A percentile compares a stretch with the other conserved stretches of the same genome.
These are phyloP conservation scores for Cystoderma amianthinum DNA, from an alignment of 768 basidiomycete genomes.

Conservation along the genomic window DNA sequence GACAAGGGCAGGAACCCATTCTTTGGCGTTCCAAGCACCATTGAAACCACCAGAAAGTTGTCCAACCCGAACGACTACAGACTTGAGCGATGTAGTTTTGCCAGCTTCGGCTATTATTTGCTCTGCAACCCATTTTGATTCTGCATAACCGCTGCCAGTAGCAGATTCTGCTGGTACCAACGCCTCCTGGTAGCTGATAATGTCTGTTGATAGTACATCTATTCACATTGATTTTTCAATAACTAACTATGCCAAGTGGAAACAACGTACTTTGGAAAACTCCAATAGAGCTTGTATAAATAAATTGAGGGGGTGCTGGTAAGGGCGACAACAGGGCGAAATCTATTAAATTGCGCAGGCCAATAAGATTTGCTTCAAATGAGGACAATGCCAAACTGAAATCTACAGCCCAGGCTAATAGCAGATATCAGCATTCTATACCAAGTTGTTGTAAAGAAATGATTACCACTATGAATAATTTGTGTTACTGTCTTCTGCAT, in stretches of 20 bases:
- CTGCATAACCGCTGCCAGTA: conserved; percentile 26
- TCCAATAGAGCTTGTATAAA: conserved; percentile 25
- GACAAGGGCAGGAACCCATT: conserved; percentile 37
- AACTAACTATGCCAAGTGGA: too few species aligned
- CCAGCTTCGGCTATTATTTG: conserved; percentile 21
- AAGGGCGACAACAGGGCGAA: conserved; percentile 19
- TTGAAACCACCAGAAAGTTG: conserved; percentile 35
- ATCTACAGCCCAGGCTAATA: conserved; percentile 26
- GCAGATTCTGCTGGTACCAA: conserved; percentile 18
- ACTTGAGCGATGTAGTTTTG: conserved; percentile 15
- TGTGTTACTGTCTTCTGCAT: conserved; percentile 12
- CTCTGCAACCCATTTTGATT: conserved; percentile 37
- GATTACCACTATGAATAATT: conserved; percentile 25
- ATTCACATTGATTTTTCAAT: neutral
- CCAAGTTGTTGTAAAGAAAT: neutral
- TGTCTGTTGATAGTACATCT: conserved; percentile 4
- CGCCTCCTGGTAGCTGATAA: conserved; percentile 26
- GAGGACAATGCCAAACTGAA: conserved; percentile 22
- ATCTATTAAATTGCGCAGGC: conserved; percentile 23
- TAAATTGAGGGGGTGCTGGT: conserved; percentile 15
- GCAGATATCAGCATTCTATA: conserved; percentile 1
- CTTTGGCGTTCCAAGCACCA: conserved; percentile 33
- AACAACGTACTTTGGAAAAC: conserved; percentile 19
- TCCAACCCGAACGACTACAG: conserved; percentile 32
- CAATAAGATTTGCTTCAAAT: conserved; percentile 20